Evolutionary conservation across 1,139 yeast species (phyloP), one percentile per base, ranked within the genome.

Genomic region (Saccharomyces hybrid): DNA sequence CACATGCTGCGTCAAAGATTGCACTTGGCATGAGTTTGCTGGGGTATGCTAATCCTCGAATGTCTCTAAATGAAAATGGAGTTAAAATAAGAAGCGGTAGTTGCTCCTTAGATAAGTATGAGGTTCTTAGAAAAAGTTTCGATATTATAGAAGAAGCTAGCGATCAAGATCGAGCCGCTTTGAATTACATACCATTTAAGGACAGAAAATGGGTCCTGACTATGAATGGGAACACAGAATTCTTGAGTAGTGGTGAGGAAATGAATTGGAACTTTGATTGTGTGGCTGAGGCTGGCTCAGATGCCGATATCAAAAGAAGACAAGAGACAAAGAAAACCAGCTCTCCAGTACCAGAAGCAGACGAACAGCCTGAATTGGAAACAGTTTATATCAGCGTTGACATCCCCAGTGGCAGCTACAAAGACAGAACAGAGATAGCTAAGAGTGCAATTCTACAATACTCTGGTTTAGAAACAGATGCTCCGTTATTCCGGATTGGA

Each of bases 1-100:
- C 93, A 7, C 96, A 88, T 69, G 96, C 96, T 1, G 96, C 96
- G 6, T 79, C 91, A 6, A 86, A 86, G 65, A 86, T 86, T 55
- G 88, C 90, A 0, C 73, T 88, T 27, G 95, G 95, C 1, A 78
- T 86, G 76, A 80, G 85, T 1, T 73, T 88, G 38, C 68, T 84
- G 61, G 81, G 80, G 2, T 76, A 76, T 54, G 61, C 69, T 2
- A 70, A 74, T 49, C 81, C 81, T 3, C 72, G 74, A 54, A 83
- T 78, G 31, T 65, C 74, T 27, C 65, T 77, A 14, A 79, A 77
- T 54, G 81, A 77, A 54, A 78, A 75, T 42, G 81, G 78, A 49
- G 75, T 75, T 5, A 75, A 72, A 16, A 71, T 80, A 20, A 71
- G 83, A 48, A 76, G 83, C 2, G 85, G 84, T 2, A 75, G 82